Evolutionary conservation across 176 grass and related monocot species (phyloP).

Genomic region (Juncus inflexus): DNA sequence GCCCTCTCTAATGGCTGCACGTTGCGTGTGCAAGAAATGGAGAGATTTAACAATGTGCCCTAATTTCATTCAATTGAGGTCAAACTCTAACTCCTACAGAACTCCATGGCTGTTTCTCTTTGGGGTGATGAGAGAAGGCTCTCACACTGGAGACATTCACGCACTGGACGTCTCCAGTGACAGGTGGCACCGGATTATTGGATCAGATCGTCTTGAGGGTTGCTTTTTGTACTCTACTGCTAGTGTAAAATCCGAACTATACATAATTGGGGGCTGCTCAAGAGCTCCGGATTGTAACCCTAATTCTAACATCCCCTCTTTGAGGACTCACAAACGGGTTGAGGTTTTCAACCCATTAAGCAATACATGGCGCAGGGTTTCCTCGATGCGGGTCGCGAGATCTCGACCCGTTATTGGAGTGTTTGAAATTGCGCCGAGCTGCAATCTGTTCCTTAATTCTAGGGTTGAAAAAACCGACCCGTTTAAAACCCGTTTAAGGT

Average conservation of each 20-base stretch:
- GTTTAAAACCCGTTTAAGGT: conserved; percentile 35
- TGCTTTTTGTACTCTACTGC: conserved; percentile 63
- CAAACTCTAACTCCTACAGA: conserved; percentile 8
- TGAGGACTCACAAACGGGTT: conserved; percentile 62
- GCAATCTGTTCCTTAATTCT: conserved; percentile 41
- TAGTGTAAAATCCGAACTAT: conserved; percentile 51
- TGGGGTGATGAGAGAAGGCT: conserved; percentile 47
- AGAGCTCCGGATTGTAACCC: background rate
- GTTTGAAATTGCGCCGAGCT: conserved; percentile 45
- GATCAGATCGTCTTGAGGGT: conserved; percentile 32
- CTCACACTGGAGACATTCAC: conserved; percentile 47
- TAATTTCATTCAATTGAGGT: conserved; percentile 55
- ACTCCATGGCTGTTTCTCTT: conserved; percentile 77
- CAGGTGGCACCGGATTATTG: conserved; percentile 45
- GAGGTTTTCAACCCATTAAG: conserved; percentile 60
- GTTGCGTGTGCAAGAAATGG: conserved; percentile 88
- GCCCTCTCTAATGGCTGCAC: conserved; percentile 53
- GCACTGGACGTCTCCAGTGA: conserved; percentile 61
- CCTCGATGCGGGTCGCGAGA: conserved; percentile 57
- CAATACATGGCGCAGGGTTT: conserved; percentile 57
- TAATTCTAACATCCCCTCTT: conserved; percentile 23
- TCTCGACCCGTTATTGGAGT: conserved; percentile 62
- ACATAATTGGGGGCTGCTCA: conserved; percentile 63
- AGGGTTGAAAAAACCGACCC: conserved; percentile 20
- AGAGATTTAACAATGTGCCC: conserved; percentile 49